Evolutionary conservation across 805 yeast species (phyloP).

Genomic region (Myxozyma sirexii): DNA sequence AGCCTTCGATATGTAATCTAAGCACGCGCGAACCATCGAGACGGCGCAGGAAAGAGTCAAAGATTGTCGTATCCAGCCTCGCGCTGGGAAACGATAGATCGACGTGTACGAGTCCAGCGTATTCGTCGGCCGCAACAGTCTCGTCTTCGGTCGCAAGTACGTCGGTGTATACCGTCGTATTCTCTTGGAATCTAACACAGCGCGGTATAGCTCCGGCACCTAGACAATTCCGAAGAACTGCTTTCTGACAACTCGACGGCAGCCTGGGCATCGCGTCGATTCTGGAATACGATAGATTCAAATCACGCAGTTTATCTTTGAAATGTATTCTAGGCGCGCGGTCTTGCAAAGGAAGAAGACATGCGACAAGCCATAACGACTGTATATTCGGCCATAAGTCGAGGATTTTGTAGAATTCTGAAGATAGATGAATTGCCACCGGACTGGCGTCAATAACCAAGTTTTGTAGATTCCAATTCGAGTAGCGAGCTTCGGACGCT

Average conservation of each 20-base stretch:
- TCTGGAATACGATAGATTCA: background rate
- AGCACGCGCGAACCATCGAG: background rate
- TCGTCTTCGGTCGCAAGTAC: background rate
- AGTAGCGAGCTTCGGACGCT: background rate
- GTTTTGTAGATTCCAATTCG: background rate
- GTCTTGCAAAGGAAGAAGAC: background rate
- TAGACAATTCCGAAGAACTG: background rate
- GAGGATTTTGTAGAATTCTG: constrained; percentile 8
- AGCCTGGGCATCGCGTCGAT: background rate
- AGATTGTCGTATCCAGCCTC: background rate
- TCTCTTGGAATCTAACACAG: background rate
- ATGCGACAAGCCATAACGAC: constrained; percentile 2
- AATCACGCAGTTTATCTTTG: background rate
- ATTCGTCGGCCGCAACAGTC: background rate
- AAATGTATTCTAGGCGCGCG: background rate
- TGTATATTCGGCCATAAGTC: constrained; percentile 12
- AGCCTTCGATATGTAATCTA: background rate
- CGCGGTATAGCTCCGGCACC: constrained; percentile 5
- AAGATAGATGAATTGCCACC: background rate
- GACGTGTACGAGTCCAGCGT: background rate
- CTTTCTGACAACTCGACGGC: constrained; percentile 5
- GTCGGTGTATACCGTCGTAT: background rate
- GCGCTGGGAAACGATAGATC: background rate
- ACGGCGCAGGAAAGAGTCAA: background rate
- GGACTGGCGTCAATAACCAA: background rate